Conservation (phyloP, 208 protist genomes). For the Chromosphaera perkinsii region DNA sequence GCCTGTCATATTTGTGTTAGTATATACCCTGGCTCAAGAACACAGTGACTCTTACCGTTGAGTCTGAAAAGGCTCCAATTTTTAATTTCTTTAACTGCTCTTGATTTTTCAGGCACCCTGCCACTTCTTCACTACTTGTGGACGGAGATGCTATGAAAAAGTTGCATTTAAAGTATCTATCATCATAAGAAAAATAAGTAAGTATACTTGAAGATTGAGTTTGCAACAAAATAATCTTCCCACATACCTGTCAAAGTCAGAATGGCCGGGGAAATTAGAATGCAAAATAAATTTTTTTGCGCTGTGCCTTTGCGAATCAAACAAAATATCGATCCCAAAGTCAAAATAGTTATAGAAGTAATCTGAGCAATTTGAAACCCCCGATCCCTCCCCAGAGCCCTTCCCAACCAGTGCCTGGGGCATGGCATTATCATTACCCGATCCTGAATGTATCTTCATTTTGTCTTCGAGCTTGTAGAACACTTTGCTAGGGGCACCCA, state of each 20-base stretch:
- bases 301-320: constrained; percentile 52
- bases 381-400: background rate
- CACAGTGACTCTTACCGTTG: too few species aligned
- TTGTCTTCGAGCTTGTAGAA: too few species aligned
- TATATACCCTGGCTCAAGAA: background rate
- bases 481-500: too few species aligned
- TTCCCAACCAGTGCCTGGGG: too few species aligned
- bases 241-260: constrained; percentile 63
- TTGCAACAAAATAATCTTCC: too few species aligned
- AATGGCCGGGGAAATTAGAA: constrained; percentile 66
- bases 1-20: constrained; percentile 6
- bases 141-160: background rate
- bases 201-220: background rate
- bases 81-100: background rate
- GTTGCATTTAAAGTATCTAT: background rate
- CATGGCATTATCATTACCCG: too few species aligned
- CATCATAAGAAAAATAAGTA: background rate
- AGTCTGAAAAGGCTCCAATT: background rate
- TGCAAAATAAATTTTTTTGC: constrained; percentile 71
- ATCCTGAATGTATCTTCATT: too few species aligned
- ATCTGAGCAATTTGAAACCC: constrained; percentile 35
- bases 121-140: background rate
- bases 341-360: constrained; percentile 76
- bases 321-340: constrained; percentile 65
- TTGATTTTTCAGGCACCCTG: background rate